Evolutionary conservation across 768 basidiomycete species (phyloP).

Genomic region (Mycena indigotica): DNA sequence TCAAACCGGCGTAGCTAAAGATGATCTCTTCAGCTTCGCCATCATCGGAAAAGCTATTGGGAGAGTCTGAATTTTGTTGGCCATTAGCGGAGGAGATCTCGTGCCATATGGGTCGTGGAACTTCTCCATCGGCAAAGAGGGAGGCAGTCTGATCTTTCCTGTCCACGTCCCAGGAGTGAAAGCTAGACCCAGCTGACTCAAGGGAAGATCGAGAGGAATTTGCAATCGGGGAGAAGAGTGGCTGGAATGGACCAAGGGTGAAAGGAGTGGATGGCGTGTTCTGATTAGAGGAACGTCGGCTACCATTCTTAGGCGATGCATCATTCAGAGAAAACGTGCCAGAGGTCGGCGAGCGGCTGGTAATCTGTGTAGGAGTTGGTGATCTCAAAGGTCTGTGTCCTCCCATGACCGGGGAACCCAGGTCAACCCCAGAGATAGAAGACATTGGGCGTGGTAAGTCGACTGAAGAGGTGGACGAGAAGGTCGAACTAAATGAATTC

Average conservation of each 20-base stretch:
- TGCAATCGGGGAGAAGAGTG: constrained; percentile 66
- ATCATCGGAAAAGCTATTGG: constrained; percentile 55
- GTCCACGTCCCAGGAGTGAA: constrained; percentile 77
- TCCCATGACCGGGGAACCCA: constrained; percentile 47
- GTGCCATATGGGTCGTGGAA: constrained; percentile 62
- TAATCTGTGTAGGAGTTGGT: constrained; percentile 66
- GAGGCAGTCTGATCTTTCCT: constrained; percentile 54
- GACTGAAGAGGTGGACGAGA: constrained; percentile 28
- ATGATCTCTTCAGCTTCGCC: constrained; percentile 69
- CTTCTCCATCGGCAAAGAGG: constrained; percentile 55
- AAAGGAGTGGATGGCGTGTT: constrained; percentile 53
- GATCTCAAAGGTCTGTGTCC: constrained; percentile 52
- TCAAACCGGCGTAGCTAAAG: constrained; percentile 65
- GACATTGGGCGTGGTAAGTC: constrained; percentile 47
- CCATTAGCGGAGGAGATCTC: constrained; percentile 54
- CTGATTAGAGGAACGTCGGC: constrained; percentile 59
- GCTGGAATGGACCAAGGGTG: constrained; percentile 52
- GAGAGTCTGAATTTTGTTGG: constrained; percentile 49
- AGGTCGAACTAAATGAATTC: constrained; percentile 33
- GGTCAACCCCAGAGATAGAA: constrained; percentile 52
- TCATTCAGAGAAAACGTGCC: constrained; percentile 50
- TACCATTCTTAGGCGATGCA: constrained; percentile 40
- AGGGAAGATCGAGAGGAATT: constrained; percentile 81
- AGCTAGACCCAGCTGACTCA: constrained; percentile 82
- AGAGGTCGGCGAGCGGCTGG: constrained; percentile 55